Conservation (phyloP, 108 stramenopile species). For the Mayamaea pseudoterrestris region DNA sequence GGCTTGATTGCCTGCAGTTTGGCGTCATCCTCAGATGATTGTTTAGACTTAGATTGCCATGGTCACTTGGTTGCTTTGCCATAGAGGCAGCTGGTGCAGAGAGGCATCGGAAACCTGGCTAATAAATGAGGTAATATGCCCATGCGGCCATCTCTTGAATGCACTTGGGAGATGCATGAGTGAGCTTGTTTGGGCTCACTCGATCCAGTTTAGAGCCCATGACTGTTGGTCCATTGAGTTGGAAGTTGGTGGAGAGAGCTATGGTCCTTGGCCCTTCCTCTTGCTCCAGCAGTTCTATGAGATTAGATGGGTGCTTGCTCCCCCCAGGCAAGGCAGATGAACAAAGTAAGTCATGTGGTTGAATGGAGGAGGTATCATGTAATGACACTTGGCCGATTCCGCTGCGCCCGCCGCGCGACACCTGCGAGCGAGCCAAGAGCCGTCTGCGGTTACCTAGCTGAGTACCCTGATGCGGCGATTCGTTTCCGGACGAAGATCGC, state of each 20-base stretch:
- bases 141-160: constrained; percentile 18
- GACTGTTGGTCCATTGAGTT: background rate
- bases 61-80: constrained; percentile 1
- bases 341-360: no score
- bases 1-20: constrained; percentile 4
- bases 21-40: background rate
- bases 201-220: background rate
- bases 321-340: no score
- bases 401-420: background rate
- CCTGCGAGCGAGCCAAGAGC: no score
- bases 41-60: constrained; percentile 7
- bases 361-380: constrained; percentile 1
- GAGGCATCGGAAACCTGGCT: constrained; percentile 15
- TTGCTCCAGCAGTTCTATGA: background rate
- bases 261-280: background rate
- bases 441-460: no score
- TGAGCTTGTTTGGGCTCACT: constrained; percentile 1
- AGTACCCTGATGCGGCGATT: no score
- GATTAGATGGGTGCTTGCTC: background rate
- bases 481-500: no score
- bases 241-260: background rate
- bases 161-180: constrained; percentile 12
- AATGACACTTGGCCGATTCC: constrained; percentile 1
- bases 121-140: constrained; percentile 18
- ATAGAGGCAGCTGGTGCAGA: constrained; percentile 18